phyloP scores from a whole-genome alignment of 805 yeast genomes.

The Aciculoconidium aculeatum region DNA sequence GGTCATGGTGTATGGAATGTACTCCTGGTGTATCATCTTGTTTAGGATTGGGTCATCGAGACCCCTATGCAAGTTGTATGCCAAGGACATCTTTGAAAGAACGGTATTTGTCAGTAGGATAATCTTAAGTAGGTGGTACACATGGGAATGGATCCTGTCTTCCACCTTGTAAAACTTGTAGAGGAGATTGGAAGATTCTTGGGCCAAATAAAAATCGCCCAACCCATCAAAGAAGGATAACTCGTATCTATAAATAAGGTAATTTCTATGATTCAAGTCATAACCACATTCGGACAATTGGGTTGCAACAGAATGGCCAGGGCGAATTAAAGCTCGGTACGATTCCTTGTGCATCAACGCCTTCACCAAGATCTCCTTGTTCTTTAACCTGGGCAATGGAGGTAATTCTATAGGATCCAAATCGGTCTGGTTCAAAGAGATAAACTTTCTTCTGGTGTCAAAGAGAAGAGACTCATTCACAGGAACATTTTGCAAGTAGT shows the following conservation, averaged over 20 bases:
- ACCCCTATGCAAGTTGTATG: constrained; percentile 31
- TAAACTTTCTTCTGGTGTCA: constrained; percentile 10
- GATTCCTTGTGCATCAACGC: constrained; percentile 36
- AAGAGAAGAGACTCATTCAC: constrained; percentile 21
- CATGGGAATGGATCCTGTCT: constrained; percentile 9
- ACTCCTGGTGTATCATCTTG: constrained; percentile 17
- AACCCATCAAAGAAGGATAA: constrained; percentile 36
- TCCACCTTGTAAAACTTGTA: constrained; percentile 19
- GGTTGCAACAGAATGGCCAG: constrained; percentile 22
- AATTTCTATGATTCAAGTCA: constrained; percentile 15
- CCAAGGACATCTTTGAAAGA: constrained; percentile 28
- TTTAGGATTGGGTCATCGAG: constrained; percentile 25
- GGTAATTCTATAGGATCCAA: constrained; percentile 25
- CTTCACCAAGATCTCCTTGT: constrained; percentile 25
- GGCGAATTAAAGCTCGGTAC: constrained; percentile 21
- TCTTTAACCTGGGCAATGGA: constrained; percentile 25
- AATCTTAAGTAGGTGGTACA: constrained; percentile 22
- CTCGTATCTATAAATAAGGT: constrained; percentile 24
- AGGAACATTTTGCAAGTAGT: constrained; percentile 20
- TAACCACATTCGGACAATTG: constrained; percentile 14
- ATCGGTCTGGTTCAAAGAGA: constrained; percentile 20
- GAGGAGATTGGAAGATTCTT: constrained; percentile 30
- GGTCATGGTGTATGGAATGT: constrained; percentile 17
- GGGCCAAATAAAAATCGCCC: constrained; percentile 35
- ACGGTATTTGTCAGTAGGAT: constrained; percentile 35